Percentiles rank a stretch among this genome's conserved stretches.
Conservation (phyloP, 768 basidiomycete species). For the Candolleomyces efflorescens region DNA sequence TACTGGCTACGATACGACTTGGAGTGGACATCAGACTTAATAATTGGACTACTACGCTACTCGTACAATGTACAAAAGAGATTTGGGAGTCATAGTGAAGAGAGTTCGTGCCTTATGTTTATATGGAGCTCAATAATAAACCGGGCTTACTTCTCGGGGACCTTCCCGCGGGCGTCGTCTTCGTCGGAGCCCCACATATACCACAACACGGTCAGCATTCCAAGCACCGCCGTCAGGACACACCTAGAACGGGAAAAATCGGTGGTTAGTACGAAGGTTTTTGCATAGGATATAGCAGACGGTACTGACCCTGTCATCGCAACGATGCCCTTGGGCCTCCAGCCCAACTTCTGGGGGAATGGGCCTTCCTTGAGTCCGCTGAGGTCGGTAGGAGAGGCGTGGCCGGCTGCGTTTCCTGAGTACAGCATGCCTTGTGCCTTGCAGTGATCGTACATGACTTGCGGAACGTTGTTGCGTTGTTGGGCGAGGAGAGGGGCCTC, state of each 20-base stretch:
- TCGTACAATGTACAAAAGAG: too few relatives aligned
- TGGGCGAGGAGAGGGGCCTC: conserved; percentile 77
- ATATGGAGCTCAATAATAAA: too few relatives aligned
- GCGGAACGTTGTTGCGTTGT: conserved; percentile 48
- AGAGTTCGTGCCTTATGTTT: too few relatives aligned
- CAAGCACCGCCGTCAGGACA: conserved; percentile 77
- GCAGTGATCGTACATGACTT: conserved; percentile 70
- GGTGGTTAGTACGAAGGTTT: conserved; percentile 9
- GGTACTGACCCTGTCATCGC: conserved; percentile 65
- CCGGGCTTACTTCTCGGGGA: too few relatives aligned
- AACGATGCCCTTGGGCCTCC: conserved; percentile 67
- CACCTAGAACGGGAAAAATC: conserved; percentile 41
- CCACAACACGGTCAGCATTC: conserved; percentile 82
- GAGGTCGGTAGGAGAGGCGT: conserved; percentile 65
- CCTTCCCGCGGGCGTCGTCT: too few relatives aligned
- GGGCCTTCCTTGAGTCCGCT: conserved; percentile 63
- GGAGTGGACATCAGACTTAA: too few relatives aligned
- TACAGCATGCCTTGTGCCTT: conserved; percentile 48
- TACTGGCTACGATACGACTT: too few relatives aligned
- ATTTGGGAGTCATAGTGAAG: too few relatives aligned
- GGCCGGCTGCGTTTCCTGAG: conserved; percentile 88
- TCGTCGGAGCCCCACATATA: conserved; percentile 62
- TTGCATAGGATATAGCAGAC: conserved; percentile 2
- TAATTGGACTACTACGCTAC: too few relatives aligned
- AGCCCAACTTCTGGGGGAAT: conserved; percentile 67